Base-by-base conservation (phyloP, 2,329 filamentous ascomycete genomes). In the Gnomoniopsis smithogilvyi region DNA sequence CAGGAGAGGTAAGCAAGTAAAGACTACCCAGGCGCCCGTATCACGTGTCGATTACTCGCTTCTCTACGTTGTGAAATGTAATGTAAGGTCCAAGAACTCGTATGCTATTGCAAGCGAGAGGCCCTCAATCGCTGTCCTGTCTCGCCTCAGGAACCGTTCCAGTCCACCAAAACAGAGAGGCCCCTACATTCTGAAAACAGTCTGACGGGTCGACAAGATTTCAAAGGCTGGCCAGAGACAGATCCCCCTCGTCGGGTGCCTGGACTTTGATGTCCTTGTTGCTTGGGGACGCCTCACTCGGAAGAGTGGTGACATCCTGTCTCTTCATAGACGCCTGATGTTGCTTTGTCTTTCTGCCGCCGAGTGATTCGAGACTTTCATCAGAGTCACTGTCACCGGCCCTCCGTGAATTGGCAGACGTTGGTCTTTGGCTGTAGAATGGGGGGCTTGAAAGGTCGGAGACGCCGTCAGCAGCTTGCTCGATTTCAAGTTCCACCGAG, bases 341-440 rank as follows among this genome's bases (percentile, higher is more conserved):
- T 17, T 19, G 6, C 36, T 34, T 52, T 38, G 26, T 19, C 49
- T 10, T 30, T 21, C 36, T 33, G 33, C n/a, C 55, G 15, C 41
- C 12, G 17, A 38, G 19, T 21, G 52, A 48, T 7, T 47, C 34
- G 19, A 59, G 46, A 24, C 52, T 48, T 21, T 34, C 50, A 19
- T 62, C 60, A 14, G 57, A 57, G 15, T 54, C 60, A 56, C 57
- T 62, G 22, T 60, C 53, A 21, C 36, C 33, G 24, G 46, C 22
- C 19, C 38, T 38, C 17, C 57, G 53, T 22, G 53, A 30, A 19
- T 33, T 52, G n/a, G 48, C 30, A 19, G 38, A 19, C 7, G 19
- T 43, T n/a, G 51, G n/a, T 3, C 43, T 33, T 17, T 51, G 34
- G 36, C 22, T 48, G 15, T 8, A 12, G 6, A 22, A 50, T 12